Base-by-base conservation (phyloP, 2,329 filamentous ascomycete genomes). In the Setomelanomma holmii region DNA sequence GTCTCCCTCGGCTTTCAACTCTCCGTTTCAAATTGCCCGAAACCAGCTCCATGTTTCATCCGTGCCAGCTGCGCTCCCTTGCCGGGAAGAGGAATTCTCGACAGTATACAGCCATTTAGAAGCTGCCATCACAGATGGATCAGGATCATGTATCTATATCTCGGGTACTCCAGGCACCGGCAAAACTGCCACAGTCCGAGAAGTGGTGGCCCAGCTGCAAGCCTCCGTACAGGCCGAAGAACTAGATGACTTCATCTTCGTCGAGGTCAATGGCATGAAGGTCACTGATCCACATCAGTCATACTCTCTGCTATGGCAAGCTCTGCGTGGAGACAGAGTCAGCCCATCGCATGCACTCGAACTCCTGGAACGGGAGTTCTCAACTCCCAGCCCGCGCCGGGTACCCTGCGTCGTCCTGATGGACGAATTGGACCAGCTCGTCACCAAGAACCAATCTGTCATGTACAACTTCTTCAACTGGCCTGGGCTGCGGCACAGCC, bases 401-500 rank as follows among this genome's bases (percentile, higher is more conserved):
- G 91, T 96, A 5, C 95, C 96, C 1, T 98, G 93, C 70, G 95
- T 99, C 12, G 95, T 99, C 2, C 79, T 99, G 44, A 99, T 99
- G 95, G 95, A 99, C 68, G 95, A 99, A 76, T 83, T 99, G 41
- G 95, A 99, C 72, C 95, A 99, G 76, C 84, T 99, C 6, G 96
- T 99, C 4, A 99, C 95, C 11, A 95, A 93, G 70, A 98, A 96
- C 68, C 96, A 99, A 74, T 93, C 91, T n/a, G 95, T 99, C 76
- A 99, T 99, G 95, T 99, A 99, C 79, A 99, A 99, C 75, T 99
- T 99, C 76, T 99, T 99, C 84, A 99, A 99, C 71, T 99, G 95
- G 95, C 95, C 95, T 4, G 90, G 91, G 10, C 81, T 98, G 47
- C 86, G 90, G 43, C 93, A 99, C 75, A 96, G 91, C 47, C 86